Percentiles rank a stretch among this genome's conserved stretches.
phyloP scores from a whole-genome alignment of 208 protist genomes.

The Zelonia costaricensis region DNA sequence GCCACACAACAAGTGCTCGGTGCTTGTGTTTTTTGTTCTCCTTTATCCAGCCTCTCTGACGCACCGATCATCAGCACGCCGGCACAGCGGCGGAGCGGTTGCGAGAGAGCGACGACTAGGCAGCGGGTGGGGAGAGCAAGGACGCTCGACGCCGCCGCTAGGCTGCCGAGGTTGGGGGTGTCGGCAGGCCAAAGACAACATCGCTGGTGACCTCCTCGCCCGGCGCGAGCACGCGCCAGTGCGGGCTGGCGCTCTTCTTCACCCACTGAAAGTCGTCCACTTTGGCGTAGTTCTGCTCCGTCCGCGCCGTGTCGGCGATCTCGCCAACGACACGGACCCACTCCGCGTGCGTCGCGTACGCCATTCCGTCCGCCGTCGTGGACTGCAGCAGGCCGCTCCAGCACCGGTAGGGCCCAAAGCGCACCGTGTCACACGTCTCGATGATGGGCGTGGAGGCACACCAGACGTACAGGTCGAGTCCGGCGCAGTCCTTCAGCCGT shows the following conservation, averaged over 20 bases:
- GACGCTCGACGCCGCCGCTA: no score
- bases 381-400: slow-evolving; percentile 71
- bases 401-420: slow-evolving; percentile 77
- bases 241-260: slow-evolving; percentile 70
- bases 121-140: neutral
- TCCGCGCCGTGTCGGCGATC: slow-evolving; percentile 33
- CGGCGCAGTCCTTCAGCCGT: slow-evolving; percentile 71
- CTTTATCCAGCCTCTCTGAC: no score
- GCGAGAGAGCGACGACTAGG: no score
- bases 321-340: slow-evolving; percentile 71
- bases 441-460: slow-evolving; percentile 85
- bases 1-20: no score
- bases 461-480: slow-evolving; percentile 79
- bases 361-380: slow-evolving; percentile 12
- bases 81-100: no score
- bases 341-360: slow-evolving; percentile 45
- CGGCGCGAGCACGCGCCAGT: slow-evolving; percentile 69
- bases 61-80: no score
- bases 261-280: slow-evolving; percentile 92
- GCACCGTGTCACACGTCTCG: slow-evolving; percentile 64
- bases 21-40: no score
- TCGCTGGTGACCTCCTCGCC: slow-evolving; percentile 27
- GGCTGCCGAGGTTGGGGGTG: neutral
- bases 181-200: slow-evolving; percentile 20
- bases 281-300: slow-evolving; percentile 41